These are phyloP conservation scores for Datura wrightii DNA, from an alignment of 257 asterid species.

Conservation along the genomic window DNA sequence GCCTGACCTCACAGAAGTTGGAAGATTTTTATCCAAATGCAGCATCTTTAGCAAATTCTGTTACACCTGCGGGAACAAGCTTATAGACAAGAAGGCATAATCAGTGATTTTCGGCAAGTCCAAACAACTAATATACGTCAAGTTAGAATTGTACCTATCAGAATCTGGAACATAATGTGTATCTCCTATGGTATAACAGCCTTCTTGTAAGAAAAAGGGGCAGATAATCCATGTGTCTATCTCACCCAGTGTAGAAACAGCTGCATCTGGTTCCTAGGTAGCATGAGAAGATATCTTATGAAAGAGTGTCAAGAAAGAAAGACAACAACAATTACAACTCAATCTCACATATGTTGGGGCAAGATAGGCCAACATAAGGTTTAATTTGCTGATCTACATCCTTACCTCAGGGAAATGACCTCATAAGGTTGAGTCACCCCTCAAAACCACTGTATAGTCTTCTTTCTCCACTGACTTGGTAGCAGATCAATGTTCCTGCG, in stretches of 20 bases:
- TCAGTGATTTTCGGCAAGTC: not conserved
- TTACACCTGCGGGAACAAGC: conserved; percentile 96
- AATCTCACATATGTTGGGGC: not conserved
- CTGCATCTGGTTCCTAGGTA: conserved; percentile 92
- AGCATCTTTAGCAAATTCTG: conserved; percentile 97
- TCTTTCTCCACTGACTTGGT: conserved; percentile 57
- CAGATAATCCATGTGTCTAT: conserved; percentile 95
- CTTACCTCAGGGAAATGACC: conserved; percentile 99
- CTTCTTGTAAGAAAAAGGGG: conserved; percentile 94
- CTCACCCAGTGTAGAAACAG: conserved; percentile 76
- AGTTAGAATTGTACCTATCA: conserved; percentile 62
- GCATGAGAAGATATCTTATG: conserved; percentile 38
- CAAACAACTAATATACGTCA: not conserved
- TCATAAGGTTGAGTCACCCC: conserved; percentile 94
- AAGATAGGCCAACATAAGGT: not conserved
- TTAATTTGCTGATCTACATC: conserved; percentile 27
- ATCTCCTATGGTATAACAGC: conserved; percentile 88
- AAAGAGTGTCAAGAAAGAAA: conserved; percentile 32
- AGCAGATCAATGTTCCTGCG: conserved; percentile 77
- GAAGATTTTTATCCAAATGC: conserved; percentile 93
- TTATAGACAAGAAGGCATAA: conserved; percentile 47
- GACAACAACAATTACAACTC: not conserved
- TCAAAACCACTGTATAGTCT: conserved; percentile 81
- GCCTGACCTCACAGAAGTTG: conserved; percentile 80
- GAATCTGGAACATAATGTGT: conserved; percentile 89